Evolutionary conservation across 1,284 basidiomycete species (phyloP), one percentile per base, ranked within the genome.

Genomic region (Cutaneotrichosporon curvatum): DNA sequence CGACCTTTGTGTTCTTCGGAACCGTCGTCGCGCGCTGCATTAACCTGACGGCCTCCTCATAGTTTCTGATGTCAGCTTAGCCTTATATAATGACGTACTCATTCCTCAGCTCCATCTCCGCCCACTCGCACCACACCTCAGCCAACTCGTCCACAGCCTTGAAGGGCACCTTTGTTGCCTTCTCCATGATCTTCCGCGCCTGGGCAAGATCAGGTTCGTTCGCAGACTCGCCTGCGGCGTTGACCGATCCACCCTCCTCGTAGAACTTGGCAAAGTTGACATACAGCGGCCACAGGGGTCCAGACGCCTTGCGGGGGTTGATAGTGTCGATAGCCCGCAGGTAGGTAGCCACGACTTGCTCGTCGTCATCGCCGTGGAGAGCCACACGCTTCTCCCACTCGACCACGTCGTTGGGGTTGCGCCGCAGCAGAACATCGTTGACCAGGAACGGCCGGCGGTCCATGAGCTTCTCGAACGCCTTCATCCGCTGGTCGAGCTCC

Each of bases 361-460:
- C 87, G 67, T 98, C 94, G 60, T 96, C 81, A 42, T 89, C 84
- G 12, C 86, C 94, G 79, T 84, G 91, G 34, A 98, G 72, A 4
- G 89, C 89, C n/a, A 97, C 81, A 10, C 92, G 78, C 73, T 98
- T 98, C 74, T 97, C 94, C 95, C 95, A 99, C 68, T 99, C 95
- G 61, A 95, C 91, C 0, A 98, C 94, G 61, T 99, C 95, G 63
- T 97, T 89, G 1, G 90, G 88, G 75, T 99, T 99, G 58, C 95
- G 77, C 47, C 95, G 77, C 21, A 98, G 73, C 23, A 98, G 73
- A 3, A 98, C 95, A 59, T 97, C 92, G 65, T 98, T 99, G 45
- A 96, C 84, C 50, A 98, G 76, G 78, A 98, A 98, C 3, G 91
- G 95, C 59, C 95, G 74, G 35, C 92, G 78, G 67, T 98, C 95